phyloP scores from a whole-genome alignment of 2,329 filamentous ascomycete genomes.

The Penicillium hesseltinei region DNA sequence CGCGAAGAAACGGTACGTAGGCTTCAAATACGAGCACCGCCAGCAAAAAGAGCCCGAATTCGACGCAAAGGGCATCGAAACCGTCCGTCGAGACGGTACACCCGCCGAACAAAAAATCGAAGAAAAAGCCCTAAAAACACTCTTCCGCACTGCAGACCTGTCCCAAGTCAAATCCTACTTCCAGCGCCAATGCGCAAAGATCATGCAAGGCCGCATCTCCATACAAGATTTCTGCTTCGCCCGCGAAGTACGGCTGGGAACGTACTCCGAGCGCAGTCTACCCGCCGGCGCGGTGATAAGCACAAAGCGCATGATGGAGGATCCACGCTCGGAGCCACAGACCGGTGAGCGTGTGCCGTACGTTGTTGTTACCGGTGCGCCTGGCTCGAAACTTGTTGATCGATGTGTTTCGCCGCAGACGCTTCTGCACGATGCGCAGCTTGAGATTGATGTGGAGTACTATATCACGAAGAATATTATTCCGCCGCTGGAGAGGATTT shows the following conservation, averaged over 20 bases:
- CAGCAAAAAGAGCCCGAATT: conserved; percentile 79
- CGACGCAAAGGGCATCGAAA: conserved; percentile 98
- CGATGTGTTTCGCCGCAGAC: conserved; percentile 86
- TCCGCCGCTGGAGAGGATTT: conserved; percentile 90
- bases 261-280: conserved; percentile 77
- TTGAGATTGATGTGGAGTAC: conserved; percentile 87
- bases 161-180: conserved; percentile 89
- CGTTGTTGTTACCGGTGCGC: conserved; percentile 84
- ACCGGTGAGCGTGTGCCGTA: conserved; percentile 95
- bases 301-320: conserved; percentile 78
- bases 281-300: conserved; percentile 89
- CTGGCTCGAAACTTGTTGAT: conserved; percentile 80
- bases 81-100: conserved; percentile 89
- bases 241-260: conserved; percentile 84
- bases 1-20: conserved; percentile 96
- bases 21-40: conserved; percentile 87
- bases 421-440: conserved; percentile 71
- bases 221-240: conserved; percentile 97
- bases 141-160: conserved; percentile 87
- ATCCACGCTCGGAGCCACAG: conserved; percentile 83
- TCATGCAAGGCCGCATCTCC: conserved; percentile 83
- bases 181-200: conserved; percentile 83
- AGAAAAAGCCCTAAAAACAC: conserved; percentile 80
- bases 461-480: conserved; percentile 97
- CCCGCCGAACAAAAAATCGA: conserved; percentile 96